These are phyloP conservation scores for Debaryomycetaceae sp. DNA, from an alignment of 1,139 yeast genomes.

Conservation along the genomic window DNA sequence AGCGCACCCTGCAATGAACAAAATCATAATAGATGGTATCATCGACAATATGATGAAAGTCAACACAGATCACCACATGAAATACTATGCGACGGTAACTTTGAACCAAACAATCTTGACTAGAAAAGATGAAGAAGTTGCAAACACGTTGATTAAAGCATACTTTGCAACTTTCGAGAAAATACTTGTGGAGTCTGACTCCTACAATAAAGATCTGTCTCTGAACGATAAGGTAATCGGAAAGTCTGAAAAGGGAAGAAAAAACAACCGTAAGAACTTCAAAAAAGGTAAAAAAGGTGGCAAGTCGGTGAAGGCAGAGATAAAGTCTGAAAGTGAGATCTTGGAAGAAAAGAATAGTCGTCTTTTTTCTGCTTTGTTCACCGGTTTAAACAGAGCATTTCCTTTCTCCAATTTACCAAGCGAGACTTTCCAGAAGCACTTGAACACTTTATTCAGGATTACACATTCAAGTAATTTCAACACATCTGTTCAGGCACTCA, in stretches of 20 bases:
- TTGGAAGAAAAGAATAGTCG: conserved; percentile 83
- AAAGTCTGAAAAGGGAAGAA: conserved; percentile 46
- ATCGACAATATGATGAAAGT: conserved; percentile 77
- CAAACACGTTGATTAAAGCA: conserved; percentile 77
- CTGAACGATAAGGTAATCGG: conserved; percentile 38
- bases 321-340: conserved; percentile 66
- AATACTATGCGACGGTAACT: conserved; percentile 83
- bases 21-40: conserved; percentile 71
- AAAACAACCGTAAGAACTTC: conserved; percentile 50
- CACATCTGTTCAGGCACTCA: conserved; percentile 90
- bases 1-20: conserved; percentile 95
- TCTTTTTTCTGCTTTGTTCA: conserved; percentile 83
- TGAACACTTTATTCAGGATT: conserved; percentile 80
- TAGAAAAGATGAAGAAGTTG: conserved; percentile 68
- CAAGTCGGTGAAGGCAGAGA: conserved; percentile 60
- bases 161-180: conserved; percentile 87
- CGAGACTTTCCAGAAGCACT: conserved; percentile 69
- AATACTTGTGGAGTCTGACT: conserved; percentile 66
- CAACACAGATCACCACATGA: conserved; percentile 78
- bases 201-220: conserved; percentile 30
- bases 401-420: conserved; percentile 83
- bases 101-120: conserved; percentile 90
- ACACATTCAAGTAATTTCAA: conserved; percentile 94
- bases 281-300: conserved; percentile 75
- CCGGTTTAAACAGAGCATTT: conserved; percentile 95